phyloP scores from a whole-genome alignment of 257 asterid species.

The Nicotiana tabacum region DNA sequence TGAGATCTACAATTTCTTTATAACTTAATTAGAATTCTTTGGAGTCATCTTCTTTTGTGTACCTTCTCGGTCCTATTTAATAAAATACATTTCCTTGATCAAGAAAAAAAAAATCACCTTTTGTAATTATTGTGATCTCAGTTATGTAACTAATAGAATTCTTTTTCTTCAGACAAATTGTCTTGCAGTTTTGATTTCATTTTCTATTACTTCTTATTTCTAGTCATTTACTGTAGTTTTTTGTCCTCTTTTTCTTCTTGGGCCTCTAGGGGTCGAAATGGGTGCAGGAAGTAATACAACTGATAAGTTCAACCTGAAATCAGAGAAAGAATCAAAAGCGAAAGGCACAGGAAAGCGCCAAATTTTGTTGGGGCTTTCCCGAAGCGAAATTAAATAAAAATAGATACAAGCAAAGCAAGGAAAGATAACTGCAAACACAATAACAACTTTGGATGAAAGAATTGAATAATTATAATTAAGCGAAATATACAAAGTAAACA shows the following conservation, averaged over 20 bases:
- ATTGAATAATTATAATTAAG: not conserved
- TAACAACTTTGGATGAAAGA: not conserved
- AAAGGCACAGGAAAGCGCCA: not conserved
- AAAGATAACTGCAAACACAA: not conserved
- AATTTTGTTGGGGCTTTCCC: too few species aligned
- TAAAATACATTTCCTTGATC: too few species aligned
- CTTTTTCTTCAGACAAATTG: not conserved
- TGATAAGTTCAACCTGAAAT: not conserved
- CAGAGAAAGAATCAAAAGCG: not conserved
- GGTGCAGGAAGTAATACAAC: not conserved
- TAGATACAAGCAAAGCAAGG: not conserved
- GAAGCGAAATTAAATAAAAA: not conserved
- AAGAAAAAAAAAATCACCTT: too few species aligned
- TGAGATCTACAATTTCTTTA: not conserved
- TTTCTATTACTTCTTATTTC: not conserved
- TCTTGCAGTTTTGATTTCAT: not conserved
- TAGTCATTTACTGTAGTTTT: not conserved
- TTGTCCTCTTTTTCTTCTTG: not conserved
- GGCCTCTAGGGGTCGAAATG: not conserved
- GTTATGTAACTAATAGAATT: not conserved
- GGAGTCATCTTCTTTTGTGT: not conserved
- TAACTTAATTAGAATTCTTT: not conserved
- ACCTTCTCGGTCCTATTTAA: too few species aligned
- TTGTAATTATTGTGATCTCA: not conserved
- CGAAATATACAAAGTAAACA: not conserved